Evolutionary conservation across 2,329 filamentous ascomycete species (phyloP), one percentile per base, ranked within the genome.

Genomic region (Colletotrichum sp.): DNA sequence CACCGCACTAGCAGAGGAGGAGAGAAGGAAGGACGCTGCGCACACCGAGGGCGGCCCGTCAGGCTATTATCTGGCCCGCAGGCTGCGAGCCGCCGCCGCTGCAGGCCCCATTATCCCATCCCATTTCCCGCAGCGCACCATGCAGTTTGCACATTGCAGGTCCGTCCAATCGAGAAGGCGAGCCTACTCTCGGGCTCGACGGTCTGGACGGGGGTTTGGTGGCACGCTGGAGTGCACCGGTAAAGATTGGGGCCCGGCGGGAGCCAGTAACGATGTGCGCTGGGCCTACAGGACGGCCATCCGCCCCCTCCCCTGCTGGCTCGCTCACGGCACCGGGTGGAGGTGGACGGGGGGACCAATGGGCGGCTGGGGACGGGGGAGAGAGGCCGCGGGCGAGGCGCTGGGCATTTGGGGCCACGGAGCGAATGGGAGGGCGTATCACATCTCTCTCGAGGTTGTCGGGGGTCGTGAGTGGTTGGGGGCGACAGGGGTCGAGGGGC

Each of bases 341-440:
- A 48, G 43, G n/a, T 26, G 21, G 61, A 38, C 18, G 21, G 18
- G 55, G 12, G 26, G 16, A 60, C 73, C 73, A 75, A 75, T 75
- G 73, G 15, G 21, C n/a, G 70, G n/a, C 34, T 58, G 43, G 43
- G 21, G 70, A 58, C 70, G 56, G n/a, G 66, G 58, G 75, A 68
- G 75, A 77, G 67, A 48, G 43, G 73, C 64, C 70, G 56, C n/a
- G 66, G 58, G 76, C 71, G 75, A 77, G 67, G 65, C 76, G 76
- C 76, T 75, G 68, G 61, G 24, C 68, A 69, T 68, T 28, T 10
- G 26, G 28, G 28, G 16, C 9, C 15, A 38, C 16, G 24, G 26
- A 26, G 67, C 73, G 69, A 75, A 75, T 75, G 70, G 18, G 56
- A 60, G 5, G 58, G 10, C 26, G 21, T 18, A 75, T 75, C 73